A percentile compares a stretch with the other conserved stretches of the same genome.
These are phyloP conservation scores for Starmerella stigmatis DNA, from an alignment of 805 yeast species.

Conservation along the genomic window DNA sequence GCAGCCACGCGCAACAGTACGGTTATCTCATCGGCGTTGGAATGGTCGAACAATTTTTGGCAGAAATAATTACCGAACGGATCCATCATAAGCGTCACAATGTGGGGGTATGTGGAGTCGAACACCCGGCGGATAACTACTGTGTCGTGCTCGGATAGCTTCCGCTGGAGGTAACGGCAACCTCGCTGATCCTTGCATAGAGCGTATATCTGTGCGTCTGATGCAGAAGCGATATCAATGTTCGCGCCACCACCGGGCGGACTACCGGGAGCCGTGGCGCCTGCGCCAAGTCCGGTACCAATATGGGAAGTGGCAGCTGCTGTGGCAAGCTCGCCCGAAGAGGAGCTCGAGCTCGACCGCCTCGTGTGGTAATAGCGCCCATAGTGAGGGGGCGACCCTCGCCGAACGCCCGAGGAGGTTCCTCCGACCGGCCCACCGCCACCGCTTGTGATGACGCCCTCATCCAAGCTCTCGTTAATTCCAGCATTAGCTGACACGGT, in stretches of 20 bases:
- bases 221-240: constrained; percentile 8
- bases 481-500: background rate
- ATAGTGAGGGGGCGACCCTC: background rate
- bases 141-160: constrained; percentile 46
- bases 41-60: constrained; percentile 78
- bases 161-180: constrained; percentile 82
- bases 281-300: background rate
- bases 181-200: constrained; percentile 96
- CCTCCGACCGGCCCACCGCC: background rate
- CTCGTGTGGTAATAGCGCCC: constrained; percentile 5
- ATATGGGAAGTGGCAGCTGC: background rate
- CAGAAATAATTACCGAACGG: constrained; percentile 96
- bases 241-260: background rate
- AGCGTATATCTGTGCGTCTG: constrained; percentile 49
- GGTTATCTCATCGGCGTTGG: constrained; percentile 58
- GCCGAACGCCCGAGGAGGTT: background rate
- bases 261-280: background rate
- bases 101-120: constrained; percentile 64
- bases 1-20: constrained; percentile 60
- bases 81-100: constrained; percentile 80
- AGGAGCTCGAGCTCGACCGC: constrained; percentile 16
- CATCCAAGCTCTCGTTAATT: background rate
- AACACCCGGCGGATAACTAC: constrained; percentile 45
- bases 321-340: constrained; percentile 3
- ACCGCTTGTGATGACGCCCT: background rate